Evolutionary conservation across 2,329 filamentous ascomycete genomes (phyloP).

Genomic region (Lachnellula suecica): DNA sequence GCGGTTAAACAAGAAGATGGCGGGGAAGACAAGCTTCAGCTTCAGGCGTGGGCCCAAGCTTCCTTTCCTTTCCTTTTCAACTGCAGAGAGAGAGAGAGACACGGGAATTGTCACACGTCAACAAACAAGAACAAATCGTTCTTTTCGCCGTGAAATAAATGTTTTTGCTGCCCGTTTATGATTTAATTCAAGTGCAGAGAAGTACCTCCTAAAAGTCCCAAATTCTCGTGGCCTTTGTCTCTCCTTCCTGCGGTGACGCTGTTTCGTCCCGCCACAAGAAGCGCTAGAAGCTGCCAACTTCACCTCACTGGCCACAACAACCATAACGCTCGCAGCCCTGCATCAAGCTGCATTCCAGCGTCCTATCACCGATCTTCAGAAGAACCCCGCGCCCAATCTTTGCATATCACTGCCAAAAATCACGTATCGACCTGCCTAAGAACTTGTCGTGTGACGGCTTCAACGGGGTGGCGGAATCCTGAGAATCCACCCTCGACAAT

Average conservation of each 20-base stretch:
- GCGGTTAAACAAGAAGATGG: background rate
- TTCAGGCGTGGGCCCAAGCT: background rate
- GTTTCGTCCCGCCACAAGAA: too few relatives aligned
- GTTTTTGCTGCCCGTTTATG: too few relatives aligned
- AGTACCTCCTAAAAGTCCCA: background rate
- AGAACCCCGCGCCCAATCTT: background rate
- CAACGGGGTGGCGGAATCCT: background rate
- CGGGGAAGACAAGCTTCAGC: background rate
- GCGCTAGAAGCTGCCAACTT: too few relatives aligned
- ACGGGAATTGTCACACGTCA: too few relatives aligned
- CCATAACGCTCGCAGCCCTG: background rate
- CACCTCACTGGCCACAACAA: background rate
- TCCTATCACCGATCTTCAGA: constrained; percentile 2
- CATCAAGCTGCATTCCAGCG: background rate
- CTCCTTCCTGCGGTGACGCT: background rate
- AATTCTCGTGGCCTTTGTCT: too few relatives aligned
- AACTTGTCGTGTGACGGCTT: background rate
- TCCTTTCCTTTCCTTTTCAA: too few relatives aligned
- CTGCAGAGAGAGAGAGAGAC: too few relatives aligned
- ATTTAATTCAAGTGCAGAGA: background rate
- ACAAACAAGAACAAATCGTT: too few relatives aligned
- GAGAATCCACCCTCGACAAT: background rate
- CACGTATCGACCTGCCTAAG: background rate
- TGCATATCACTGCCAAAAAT: background rate
- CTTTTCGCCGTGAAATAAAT: too few relatives aligned